Base-by-base conservation (phyloP, 1,284 basidiomycete genomes). In the Neonothopanus nambi region DNA sequence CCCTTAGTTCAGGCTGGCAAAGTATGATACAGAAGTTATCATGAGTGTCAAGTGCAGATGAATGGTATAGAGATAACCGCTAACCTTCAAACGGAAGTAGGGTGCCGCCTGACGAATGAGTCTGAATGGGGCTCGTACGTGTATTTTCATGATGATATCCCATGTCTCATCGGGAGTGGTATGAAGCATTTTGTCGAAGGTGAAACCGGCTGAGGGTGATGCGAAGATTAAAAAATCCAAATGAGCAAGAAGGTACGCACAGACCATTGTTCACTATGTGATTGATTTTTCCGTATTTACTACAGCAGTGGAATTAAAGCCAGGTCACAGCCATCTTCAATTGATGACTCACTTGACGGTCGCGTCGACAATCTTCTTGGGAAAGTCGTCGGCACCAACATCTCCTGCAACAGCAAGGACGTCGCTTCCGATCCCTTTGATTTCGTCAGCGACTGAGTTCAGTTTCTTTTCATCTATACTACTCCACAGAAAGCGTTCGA, bases 181-280 rank as follows among this genome's bases (percentile, higher is more conserved):
- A 73, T 93, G 91, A 39, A 91, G 73, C 92, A 94, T 94, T 70
- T 84, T 85, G 78, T 94, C 91, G 62, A 81, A 90, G 2, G 92
- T 93, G 75, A 93, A 94, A 40, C 91, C 91, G 52, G 91, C 85
- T 85, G 56, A 9, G 40, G 36, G 49, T 26, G 13, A 43, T 33
- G 11, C 51, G 21, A 46, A 23, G 33, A 30, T 33, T n/a, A 23
- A 47, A 26, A 5, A 39, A 11, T 15, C 9, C 12, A 23, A 15
- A n/a, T 23, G 12, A 45, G n/a, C n/a, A n/a, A n/a, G 39, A 18
- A 35, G n/a, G 48, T 38, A n/a, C 13, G 5, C 13, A 65, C 70
- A n/a, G 30, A 82, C 82, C 87, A 60, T 93, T 93, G 74, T 92
- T 93, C 39, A 93, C 80, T 54, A 94, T 90, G 67, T 93, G 91